These are phyloP conservation scores for Cryptococcus sp. DNA, from an alignment of 1,284 basidiomycete genomes.

Conservation along the genomic window DNA sequence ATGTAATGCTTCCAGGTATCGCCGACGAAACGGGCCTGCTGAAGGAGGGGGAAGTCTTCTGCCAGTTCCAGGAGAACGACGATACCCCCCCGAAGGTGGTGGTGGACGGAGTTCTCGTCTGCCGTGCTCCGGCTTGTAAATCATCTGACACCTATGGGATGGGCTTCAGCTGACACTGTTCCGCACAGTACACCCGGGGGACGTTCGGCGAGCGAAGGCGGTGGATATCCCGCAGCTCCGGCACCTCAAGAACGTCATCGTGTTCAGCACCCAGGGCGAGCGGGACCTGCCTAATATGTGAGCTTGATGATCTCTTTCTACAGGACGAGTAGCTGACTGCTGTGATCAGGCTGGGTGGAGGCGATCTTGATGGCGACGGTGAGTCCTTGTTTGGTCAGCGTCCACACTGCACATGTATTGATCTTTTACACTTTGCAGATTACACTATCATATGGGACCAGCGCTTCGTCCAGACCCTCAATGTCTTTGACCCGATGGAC, in stretches of 20 bases:
- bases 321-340: constrained; percentile 7
- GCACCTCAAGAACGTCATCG: constrained; percentile 48
- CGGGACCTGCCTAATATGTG: constrained; percentile 48
- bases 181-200: constrained; percentile 23
- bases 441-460: constrained; percentile 51
- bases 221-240: constrained; percentile 41
- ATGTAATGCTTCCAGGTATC: constrained; percentile 30
- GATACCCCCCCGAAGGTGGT: constrained; percentile 30
- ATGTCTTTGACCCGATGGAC: constrained; percentile 38
- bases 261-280: constrained; percentile 43
- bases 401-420: neutral
- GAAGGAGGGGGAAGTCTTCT: constrained; percentile 46
- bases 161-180: neutral
- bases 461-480: constrained; percentile 36
- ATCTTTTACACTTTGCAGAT: constrained; percentile 19
- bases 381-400: constrained; percentile 1
- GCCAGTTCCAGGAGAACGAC: constrained; percentile 43
- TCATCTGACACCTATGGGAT: neutral
- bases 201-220: constrained; percentile 41
- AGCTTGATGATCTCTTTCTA: constrained; percentile 1
- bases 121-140: constrained; percentile 46
- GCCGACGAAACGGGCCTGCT: constrained; percentile 44
- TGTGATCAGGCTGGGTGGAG: constrained; percentile 44
- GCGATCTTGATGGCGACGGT: constrained; percentile 49
- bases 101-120: constrained; percentile 39